phyloP scores from a whole-genome alignment of 2,329 filamentous ascomycete species.

The Aureobasidium namibiae region DNA sequence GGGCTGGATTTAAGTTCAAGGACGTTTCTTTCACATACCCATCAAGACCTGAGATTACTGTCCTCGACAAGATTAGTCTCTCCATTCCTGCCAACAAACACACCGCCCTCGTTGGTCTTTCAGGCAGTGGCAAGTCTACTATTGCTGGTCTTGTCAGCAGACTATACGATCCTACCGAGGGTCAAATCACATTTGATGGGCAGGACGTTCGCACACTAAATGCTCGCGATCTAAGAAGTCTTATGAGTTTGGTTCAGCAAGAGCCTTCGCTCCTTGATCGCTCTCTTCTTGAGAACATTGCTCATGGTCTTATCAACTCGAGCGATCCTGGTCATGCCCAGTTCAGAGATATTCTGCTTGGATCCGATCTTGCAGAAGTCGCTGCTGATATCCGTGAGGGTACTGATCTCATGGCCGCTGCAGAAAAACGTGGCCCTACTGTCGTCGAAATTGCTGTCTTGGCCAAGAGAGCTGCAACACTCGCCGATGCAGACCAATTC shows the following conservation, averaged over 20 bases:
- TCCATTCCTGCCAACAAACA: conserved; percentile 29
- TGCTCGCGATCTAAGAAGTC: conserved; percentile 28
- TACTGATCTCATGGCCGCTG: conserved; percentile 37
- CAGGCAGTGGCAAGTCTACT: conserved; percentile 36
- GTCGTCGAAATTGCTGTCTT: conserved; percentile 45
- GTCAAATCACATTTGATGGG: conserved; percentile 30
- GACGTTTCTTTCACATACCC: conserved; percentile 36
- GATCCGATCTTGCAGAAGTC: conserved; percentile 42
- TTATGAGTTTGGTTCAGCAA: conserved; percentile 38
- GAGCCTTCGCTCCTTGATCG: conserved; percentile 44
- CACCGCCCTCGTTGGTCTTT: conserved; percentile 37
- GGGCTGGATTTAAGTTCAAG: conserved; percentile 26
- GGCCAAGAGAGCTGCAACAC: conserved; percentile 42
- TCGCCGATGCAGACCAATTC: conserved; percentile 56
- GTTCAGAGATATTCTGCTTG: conserved; percentile 41
- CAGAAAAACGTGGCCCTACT: conserved; percentile 36
- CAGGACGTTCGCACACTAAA: conserved; percentile 31
- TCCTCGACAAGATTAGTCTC: conserved; percentile 31
- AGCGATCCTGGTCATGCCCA: conserved; percentile 25
- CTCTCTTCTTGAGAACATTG: conserved; percentile 47
- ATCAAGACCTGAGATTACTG: conserved; percentile 31
- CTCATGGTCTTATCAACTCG: conserved; percentile 40
- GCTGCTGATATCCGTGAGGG: conserved; percentile 46
- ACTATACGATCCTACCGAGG: conserved; percentile 31
- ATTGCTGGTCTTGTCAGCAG: conserved; percentile 29